Base-by-base conservation (phyloP, 2,329 filamentous ascomycete genomes). In the Phoma sp. region DNA sequence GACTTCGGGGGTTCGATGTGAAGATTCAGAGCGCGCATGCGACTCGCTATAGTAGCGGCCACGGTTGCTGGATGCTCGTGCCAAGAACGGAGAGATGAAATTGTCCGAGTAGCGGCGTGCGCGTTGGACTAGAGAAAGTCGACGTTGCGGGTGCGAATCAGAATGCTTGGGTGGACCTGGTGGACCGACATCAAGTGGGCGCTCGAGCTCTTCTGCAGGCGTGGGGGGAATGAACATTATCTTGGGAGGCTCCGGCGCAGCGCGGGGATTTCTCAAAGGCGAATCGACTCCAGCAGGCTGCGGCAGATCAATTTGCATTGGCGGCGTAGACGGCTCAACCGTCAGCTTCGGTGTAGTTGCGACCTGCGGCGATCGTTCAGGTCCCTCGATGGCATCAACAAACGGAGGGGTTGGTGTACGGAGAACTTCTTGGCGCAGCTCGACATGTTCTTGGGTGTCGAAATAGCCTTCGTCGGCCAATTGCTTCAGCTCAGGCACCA, bases 191-290 rank as follows among this genome's bases (percentile, higher is more conserved):
- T 58, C 51, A 22, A 79, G 72, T 48, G 77, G 72, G 24, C 71
- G 69, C 45, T 82, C 77, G 2, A 75, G 61, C 56, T 82, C 80
- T 18, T 79, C 74, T 10, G 67, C 68, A 1, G 83, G 83, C 3
- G 82, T 83, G 0, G 83, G 79, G 10, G 83, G 82, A 47, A 83
- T 83, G 56, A 83, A 77, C 36, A 81, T 80, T 61, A 84, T 77
- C 24, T 76, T 75, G 1, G 85, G 85, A 27, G 85, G 85, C 47
- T 79, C 74, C 1, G 85, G 84, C 6, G 84, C 81, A 35, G 79
- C 73, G 35, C 84, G 79, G 8, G 85, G 85, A 57, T 87, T 84
- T 39, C 78, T 80, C 23, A 87, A 75, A 2, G 84, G 83, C 8
- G 82, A 86, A 47, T 85, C 78, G n/a, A 85, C 76, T 8, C 52